Evolutionary conservation across 768 basidiomycete genomes (phyloP).

Genomic region (Lactifluus subvellereus): DNA sequence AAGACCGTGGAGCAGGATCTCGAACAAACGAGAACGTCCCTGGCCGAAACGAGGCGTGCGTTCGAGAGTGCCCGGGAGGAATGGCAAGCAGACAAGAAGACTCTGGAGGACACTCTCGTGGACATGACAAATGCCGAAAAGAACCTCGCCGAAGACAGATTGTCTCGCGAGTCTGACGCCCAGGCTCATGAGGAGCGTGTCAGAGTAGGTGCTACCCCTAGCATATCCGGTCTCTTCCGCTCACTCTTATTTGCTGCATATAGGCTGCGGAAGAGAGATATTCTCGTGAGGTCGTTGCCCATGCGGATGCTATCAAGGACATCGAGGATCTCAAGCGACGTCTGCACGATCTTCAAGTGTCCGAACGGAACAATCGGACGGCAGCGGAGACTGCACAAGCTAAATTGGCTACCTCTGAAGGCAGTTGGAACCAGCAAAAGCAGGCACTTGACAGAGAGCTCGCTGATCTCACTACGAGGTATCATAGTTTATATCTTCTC

Average conservation of each 20-base stretch:
- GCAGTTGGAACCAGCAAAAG: conserved; percentile 77
- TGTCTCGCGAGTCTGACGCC: conserved; percentile 58
- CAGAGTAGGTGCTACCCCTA: conserved; percentile 39
- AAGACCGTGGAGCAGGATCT: conserved; percentile 50
- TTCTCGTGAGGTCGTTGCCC: conserved; percentile 72
- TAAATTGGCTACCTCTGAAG: conserved; percentile 64
- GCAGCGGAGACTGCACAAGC: conserved; percentile 69
- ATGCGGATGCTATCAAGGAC: conserved; percentile 78
- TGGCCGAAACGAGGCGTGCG: conserved; percentile 54
- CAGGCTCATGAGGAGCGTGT: conserved; percentile 63
- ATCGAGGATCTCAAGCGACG: conserved; percentile 62
- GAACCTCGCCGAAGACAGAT: conserved; percentile 56
- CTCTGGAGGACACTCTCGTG: conserved; percentile 74
- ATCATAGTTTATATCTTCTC: conserved; percentile 20
- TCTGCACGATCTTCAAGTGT: conserved; percentile 44
- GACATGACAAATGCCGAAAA: conserved; percentile 74
- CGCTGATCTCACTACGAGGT: conserved; percentile 66
- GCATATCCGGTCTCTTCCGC: not conserved
- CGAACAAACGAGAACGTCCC: conserved; percentile 41
- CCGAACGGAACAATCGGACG: conserved; percentile 52
- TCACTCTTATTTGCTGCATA: conserved; percentile 29
- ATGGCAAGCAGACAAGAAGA: conserved; percentile 76
- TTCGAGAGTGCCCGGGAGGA: conserved; percentile 64
- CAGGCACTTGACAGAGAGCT: conserved; percentile 75
- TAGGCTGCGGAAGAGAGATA: conserved; percentile 73